Base-by-base conservation (phyloP, 1,284 basidiomycete genomes). In the Grifola frondosa region DNA sequence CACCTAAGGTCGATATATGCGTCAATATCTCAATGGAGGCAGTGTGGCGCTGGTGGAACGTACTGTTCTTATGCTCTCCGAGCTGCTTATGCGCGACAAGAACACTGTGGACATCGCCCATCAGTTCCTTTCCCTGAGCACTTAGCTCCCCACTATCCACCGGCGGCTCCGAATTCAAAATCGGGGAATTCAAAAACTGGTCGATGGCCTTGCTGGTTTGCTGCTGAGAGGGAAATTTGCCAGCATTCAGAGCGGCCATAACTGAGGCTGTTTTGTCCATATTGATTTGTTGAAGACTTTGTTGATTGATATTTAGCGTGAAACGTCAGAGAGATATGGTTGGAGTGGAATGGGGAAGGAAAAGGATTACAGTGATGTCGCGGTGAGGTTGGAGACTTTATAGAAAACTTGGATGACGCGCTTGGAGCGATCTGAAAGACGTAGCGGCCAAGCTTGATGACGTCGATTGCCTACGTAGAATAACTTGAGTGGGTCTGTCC, bases 241-340 rank as follows among this genome's bases (percentile, higher is more conserved):
- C 80, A 28, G 81, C 81, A 48, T 77, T 71, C 56, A 85, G 62
- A 13, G 82, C 82, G 38, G 80, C 83, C 41, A 80, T 54, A 16
- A 84, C 55, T 25, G 79, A 78, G 16, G 80, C 67, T 31, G 70
- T 50, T 61, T 76, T 77, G 48, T 85, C 78, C 81, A 85, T 85
- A 32, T 25, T 51, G n/a, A 23, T 20, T 21, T 29, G 28, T 15
- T 24, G 19, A 26, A 1, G 24, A 1, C 9, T 26, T 16, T 41
- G 24, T 30, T 34, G 39, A 41, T n/a, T 3, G 37, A 21, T 31
- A n/a, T 31, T 15, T 13, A 31, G 13, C 19, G 30, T n/a, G 13
- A 31, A 31, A 31, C 19, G 30, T 31, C 30, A 17, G n/a, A n/a
- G 30, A 31, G 26, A 31, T 17, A 17, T 8, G 19, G 19, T 31